Evolutionary conservation across 164 flowering plant genomes (phyloP), one percentile per base, ranked within the genome.

Genomic region (Magnolia officinalis): DNA sequence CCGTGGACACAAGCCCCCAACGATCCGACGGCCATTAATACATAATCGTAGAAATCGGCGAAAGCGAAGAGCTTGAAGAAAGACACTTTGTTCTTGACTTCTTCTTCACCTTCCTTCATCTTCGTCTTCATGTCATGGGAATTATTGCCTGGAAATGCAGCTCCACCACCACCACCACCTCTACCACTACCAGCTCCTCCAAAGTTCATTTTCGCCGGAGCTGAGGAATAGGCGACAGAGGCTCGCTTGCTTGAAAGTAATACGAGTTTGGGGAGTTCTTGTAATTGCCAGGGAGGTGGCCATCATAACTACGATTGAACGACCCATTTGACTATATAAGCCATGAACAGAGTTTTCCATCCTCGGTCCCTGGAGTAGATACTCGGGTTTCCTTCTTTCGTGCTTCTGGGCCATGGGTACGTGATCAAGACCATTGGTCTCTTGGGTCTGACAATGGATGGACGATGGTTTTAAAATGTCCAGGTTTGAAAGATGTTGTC

Each of bases 1-100:
- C 98, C 99, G 79, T 96, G 99, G 64, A 90, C 58, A 63, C 88
- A 84, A 0, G 98, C 98, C 2, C 97, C 96, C 11, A 94, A 49
- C 0, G 96, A 88, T 10, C 99, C 99, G 11, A 93, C 14, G 10
- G 76, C 78, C 99, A 94, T 96, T 6, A 96, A 79, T 9, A 93
- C 78, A 67, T 79, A 91, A 77, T 96, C 99, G 50, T 84, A 88
- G 63, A 84, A 82, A 76, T 96, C 97, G 1, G 99, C 99, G 71
- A 87, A 96, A 1, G 88, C 66, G 70, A 96, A 96, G 0, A 96
- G 86, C 76, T 94, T 93, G 1, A 87, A 23, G 24, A 92, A 80
- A 5, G 92, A 78, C 1, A 90, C 97, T 72, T 80, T 87, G 4
- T 83, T 84, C 74, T 80, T 80, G 63, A 31, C 51, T 63, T 66